Evolutionary conservation across 257 asterid genomes (phyloP), one percentile per base, ranked within the genome.

Genomic region (Coffea canephora): DNA sequence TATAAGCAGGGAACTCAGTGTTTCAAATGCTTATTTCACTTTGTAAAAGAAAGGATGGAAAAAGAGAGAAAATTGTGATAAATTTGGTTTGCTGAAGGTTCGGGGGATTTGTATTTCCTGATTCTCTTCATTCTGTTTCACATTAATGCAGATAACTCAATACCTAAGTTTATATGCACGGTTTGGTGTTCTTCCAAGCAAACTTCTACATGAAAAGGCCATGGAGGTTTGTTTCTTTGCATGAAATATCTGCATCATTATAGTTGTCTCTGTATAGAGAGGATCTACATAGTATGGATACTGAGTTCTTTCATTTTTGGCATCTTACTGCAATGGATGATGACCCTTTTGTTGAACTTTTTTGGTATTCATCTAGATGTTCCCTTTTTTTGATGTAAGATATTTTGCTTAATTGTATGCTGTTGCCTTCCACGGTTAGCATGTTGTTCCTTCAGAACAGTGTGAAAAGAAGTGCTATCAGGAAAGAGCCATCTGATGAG

Each of bases 111-210:
- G 49, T 54, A 49, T 54, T 74, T 18, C 34, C 1, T 18, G 27
- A 34, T 4, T 5, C 0, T 59, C 43, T 18, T 41, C 54, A 7
- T 25, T 66, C 46, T 54, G 43, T 54, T 59, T 46, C 48, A 75
- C 55, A 68, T 69, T 69, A 31, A 71, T 84, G 87, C 93, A 92
- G 98, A 89, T 92, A 82, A 87, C 89, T 85, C 97, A 92, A 78
- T 95, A 93, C 82, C 91, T 93, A 41, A 87, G 80, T 79, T 65
- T 95, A 69, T 86, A 91, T 87, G 79, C 85, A 48, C 93, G 89
- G 61, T 83, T 83, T 54, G 99, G 97, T 72, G 90, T 88, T 80
- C 89, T 84, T 78, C 98, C 99, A 64, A 95, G 99, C 85, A 85
- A 92, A 86, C 90, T 95, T 82, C 89, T 92, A 87, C 93, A 83